These are phyloP conservation scores for Lichtheimia ramosa DNA, from an alignment of 371 early-diverging fungal genomes.

Conservation along the genomic window DNA sequence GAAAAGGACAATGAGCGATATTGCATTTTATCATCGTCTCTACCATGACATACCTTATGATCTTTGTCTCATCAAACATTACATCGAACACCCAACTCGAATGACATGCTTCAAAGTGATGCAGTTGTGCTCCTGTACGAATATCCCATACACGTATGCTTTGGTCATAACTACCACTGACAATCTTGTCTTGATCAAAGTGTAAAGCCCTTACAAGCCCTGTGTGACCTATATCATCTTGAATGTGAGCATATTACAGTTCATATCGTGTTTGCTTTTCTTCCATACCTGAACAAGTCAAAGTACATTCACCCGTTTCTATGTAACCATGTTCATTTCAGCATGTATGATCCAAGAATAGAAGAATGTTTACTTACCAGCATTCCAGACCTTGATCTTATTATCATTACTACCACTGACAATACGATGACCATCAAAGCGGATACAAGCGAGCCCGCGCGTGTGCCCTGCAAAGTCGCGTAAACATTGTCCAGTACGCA, in stretches of 20 bases:
- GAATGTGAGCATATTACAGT: background rate
- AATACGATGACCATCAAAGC: slow-evolving; percentile 86
- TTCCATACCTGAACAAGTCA: slow-evolving; percentile 44
- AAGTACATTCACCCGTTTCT: slow-evolving; percentile 73
- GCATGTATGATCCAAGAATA: background rate
- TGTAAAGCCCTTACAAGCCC: slow-evolving; percentile 91
- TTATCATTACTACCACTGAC: slow-evolving; percentile 94
- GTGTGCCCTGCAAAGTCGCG: slow-evolving; percentile 75
- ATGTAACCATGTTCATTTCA: background rate
- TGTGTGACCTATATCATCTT: slow-evolving; percentile 67
- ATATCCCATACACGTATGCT: slow-evolving; percentile 95
- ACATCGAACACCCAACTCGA: slow-evolving; percentile 95
- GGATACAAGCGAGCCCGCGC: slow-evolving; percentile 91
- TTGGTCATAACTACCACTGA: slow-evolving; percentile 83
- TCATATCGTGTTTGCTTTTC: background rate
- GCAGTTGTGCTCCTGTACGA: slow-evolving; percentile 31
- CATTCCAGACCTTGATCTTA: slow-evolving; percentile 94
- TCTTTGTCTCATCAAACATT: slow-evolving; percentile 75
- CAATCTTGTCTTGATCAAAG: slow-evolving; percentile 56
- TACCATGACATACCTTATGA: slow-evolving; percentile 53
- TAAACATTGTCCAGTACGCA: slow-evolving; percentile 63
- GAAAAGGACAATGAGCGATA: background rate
- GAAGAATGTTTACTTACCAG: slow-evolving; percentile 21
- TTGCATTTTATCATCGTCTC: background rate
- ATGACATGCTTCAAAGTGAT: slow-evolving; percentile 73